Evolutionary conservation across 352 stramenopile genomes (phyloP), one percentile per base, ranked within the genome.

Genomic region (Phytophthora pluvialis): DNA sequence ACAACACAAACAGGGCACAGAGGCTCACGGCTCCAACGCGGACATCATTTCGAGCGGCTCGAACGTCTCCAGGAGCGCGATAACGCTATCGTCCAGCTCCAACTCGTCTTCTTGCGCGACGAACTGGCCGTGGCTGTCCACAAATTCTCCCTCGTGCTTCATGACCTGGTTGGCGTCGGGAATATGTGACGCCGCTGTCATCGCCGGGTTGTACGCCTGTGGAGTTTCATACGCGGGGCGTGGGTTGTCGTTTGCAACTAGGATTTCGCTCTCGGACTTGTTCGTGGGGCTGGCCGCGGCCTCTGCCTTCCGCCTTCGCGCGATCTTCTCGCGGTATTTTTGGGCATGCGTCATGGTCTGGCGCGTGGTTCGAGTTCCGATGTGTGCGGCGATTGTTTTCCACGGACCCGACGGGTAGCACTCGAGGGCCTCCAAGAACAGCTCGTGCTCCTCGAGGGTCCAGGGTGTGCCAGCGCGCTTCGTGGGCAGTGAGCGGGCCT

Each of bases 321-420:
- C 73, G 45, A 86, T 79, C 49, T 83, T 83, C 49, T 83, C 72
- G 33, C 75, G 72, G 45, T 78, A 80, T 48, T 83, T 83, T 45
- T 83, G 75, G 32, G 75, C 75, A 35, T 83, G 75, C 26, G 75
- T 83, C 70, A 81, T 80, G 42, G 76, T 84, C 48, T 84, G 76
- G 16, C 76, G 70, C 33, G 76, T 80, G n/a, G 76, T 85, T 55
- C 78, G 75, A 48, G 78, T 83, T n/a, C 75, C 73, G 18, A 87
- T 81, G 42, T 76, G 73, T 52, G 75, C 75, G n/a, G 78, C 75
- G 36, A 79, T 77, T 42, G 60, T 64, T 53, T 77, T 77, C 72
- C 68, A 80, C 15, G 67, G 71, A 21, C 71, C 71, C 12, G 62
- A 73, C 11, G 71, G 71, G 38, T 73, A 78, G 45, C 67, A 73